Conservation (phyloP, 768 basidiomycete species). For the Ramaria rubella region DNA sequence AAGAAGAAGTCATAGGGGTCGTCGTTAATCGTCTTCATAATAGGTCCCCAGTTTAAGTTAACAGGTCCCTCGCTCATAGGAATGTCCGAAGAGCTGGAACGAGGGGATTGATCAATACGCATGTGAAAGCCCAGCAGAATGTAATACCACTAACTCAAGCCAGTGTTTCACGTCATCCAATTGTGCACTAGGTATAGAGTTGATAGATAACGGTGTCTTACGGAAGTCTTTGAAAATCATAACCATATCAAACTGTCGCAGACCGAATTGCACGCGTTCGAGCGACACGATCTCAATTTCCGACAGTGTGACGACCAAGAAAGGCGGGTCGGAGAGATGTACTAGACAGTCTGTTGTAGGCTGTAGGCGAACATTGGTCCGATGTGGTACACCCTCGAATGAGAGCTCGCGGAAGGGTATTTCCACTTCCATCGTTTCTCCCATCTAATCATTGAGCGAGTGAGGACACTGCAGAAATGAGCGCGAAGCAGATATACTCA, state of each 20-base stretch:
- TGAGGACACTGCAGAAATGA: not conserved
- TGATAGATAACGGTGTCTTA: slow-evolving; percentile 87
- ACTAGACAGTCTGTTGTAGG: slow-evolving; percentile 97
- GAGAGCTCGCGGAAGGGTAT: slow-evolving; percentile 96
- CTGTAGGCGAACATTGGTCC: slow-evolving; percentile 89
- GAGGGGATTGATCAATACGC: slow-evolving; percentile 10
- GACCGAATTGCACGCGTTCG: slow-evolving; percentile 92
- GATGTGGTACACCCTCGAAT: slow-evolving; percentile 94
- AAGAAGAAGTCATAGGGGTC: slow-evolving; percentile 94
- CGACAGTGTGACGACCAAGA: slow-evolving; percentile 87
- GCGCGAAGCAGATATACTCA: slow-evolving; percentile 32
- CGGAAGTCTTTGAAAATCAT: slow-evolving; percentile 96
- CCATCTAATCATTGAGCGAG: slow-evolving; percentile 40
- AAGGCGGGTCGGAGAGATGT: slow-evolving; percentile 90
- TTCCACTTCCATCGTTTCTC: slow-evolving; percentile 87
- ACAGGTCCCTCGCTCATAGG: slow-evolving; percentile 93
- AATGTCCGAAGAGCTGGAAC: slow-evolving; percentile 88
- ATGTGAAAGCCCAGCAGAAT: too few relatives aligned
- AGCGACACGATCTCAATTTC: slow-evolving; percentile 97
- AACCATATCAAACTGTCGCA: slow-evolving; percentile 98
- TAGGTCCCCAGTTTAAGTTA: slow-evolving; percentile 95
- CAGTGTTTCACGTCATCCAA: slow-evolving; percentile 98
- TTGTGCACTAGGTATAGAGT: slow-evolving; percentile 84
- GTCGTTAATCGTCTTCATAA: slow-evolving; percentile 99
- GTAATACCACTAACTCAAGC: slow-evolving; percentile 70